Evolutionary conservation across 129 eudicot species (phyloP).

Genomic region (Flaveria bidentis): DNA sequence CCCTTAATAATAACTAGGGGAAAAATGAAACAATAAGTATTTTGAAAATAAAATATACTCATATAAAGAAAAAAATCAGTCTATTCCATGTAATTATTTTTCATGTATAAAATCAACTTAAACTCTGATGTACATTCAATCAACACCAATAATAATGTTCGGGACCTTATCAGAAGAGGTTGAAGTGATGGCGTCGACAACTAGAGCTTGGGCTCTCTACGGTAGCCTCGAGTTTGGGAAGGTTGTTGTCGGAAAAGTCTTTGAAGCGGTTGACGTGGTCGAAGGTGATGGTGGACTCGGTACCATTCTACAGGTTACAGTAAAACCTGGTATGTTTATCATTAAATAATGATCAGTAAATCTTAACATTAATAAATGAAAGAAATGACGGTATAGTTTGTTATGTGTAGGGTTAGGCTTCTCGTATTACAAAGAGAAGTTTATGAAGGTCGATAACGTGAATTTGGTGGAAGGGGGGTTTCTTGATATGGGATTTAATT

Average conservation of each 20-base stretch:
- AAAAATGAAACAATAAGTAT: no score
- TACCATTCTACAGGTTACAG: slow-evolving; percentile 29
- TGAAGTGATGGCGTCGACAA: slow-evolving; percentile 33
- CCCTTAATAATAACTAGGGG: no score
- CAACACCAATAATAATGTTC: slow-evolving; percentile 28
- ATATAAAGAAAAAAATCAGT: no score
- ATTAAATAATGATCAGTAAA: no score
- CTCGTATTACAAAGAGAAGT: slow-evolving; percentile 46
- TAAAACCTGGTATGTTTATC: slow-evolving; percentile 29
- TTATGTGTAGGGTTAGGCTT: slow-evolving; percentile 28
- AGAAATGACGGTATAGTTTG: background rate
- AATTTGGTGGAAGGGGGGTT: slow-evolving; percentile 60
- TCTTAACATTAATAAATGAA: no score
- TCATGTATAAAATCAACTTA: no score
- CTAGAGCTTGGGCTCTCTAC: slow-evolving; percentile 35
- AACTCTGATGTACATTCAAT: background rate
- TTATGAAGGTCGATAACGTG: slow-evolving; percentile 51
- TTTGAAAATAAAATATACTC: no score
- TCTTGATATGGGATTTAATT: slow-evolving; percentile 51
- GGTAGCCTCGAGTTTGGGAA: slow-evolving; percentile 33
- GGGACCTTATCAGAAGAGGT: slow-evolving; percentile 34
- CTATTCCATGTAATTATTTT: no score
- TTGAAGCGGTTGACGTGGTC: slow-evolving; percentile 32
- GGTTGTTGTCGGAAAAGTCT: slow-evolving; percentile 10
- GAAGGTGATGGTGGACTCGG: slow-evolving; percentile 36